Evolutionary conservation across 2,329 filamentous ascomycete genomes (phyloP).

Genomic region (Colletotrichum plurivorum): DNA sequence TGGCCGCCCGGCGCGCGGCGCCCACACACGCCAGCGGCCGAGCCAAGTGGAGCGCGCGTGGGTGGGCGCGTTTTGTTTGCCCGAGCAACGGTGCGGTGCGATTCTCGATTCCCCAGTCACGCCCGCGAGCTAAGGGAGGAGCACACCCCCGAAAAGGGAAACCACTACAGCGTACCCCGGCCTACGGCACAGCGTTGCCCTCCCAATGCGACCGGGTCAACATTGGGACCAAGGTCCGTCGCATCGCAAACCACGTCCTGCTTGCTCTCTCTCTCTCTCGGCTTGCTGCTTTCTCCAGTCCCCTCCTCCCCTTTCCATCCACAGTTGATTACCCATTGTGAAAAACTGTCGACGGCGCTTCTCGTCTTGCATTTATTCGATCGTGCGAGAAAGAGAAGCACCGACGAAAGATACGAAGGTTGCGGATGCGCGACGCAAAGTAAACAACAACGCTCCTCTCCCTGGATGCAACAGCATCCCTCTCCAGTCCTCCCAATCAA

Average conservation of each 20-base stretch:
- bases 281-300: background rate
- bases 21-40: background rate
- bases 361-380: background rate
- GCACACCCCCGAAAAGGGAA: no score
- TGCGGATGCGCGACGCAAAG: slow-evolving; percentile 27
- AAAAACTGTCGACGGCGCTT: background rate
- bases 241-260: slow-evolving; percentile 2
- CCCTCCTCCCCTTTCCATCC: background rate
- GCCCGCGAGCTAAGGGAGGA: slow-evolving; percentile 1
- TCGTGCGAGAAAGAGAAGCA: slow-evolving; percentile 33
- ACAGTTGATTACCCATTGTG: background rate
- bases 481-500: slow-evolving; percentile 4
- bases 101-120: slow-evolving; percentile 7
- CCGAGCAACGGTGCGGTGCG: slow-evolving; percentile 30
- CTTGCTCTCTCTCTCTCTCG: background rate
- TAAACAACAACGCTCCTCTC: slow-evolving; percentile 32
- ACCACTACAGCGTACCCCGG: slow-evolving; percentile 1
- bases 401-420: slow-evolving; percentile 19
- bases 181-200: slow-evolving; percentile 33
- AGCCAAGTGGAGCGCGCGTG: slow-evolving; percentile 21
- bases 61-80: slow-evolving; percentile 37
- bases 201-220: slow-evolving; percentile 37
- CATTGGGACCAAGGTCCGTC: slow-evolving; percentile 24
- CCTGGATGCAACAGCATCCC: slow-evolving; percentile 19
- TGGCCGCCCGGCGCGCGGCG: background rate